phyloP scores from a whole-genome alignment of 805 yeast species.

The Groenewaldozyma salmanticensis region DNA sequence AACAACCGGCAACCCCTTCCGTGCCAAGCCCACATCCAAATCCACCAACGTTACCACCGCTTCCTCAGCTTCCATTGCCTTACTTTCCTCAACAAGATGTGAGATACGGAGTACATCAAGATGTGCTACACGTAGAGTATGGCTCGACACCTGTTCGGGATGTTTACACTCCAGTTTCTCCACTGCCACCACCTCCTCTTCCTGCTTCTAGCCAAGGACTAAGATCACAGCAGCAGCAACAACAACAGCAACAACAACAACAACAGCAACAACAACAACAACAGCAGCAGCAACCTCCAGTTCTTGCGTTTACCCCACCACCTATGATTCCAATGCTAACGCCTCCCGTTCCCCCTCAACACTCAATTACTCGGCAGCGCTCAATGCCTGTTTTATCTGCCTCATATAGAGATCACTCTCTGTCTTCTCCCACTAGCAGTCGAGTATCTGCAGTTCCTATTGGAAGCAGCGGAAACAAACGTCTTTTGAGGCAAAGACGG shows the following conservation, averaged over 20 bases:
- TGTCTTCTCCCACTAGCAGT: background rate
- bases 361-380: slow-evolving; percentile 1
- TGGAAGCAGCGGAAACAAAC: slow-evolving; percentile 3
- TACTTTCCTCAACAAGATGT: background rate
- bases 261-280: too few relatives aligned
- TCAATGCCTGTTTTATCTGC: background rate
- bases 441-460: background rate
- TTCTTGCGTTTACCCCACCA: background rate
- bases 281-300: background rate
- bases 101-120: too few relatives aligned
- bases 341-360: slow-evolving; percentile 2
- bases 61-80: background rate
- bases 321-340: background rate
- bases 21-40: background rate
- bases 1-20: background rate
- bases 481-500: slow-evolving; percentile 23
- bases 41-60: slow-evolving; percentile 6
- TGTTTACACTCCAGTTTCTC: background rate
- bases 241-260: too few relatives aligned
- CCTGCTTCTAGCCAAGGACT: slow-evolving; percentile 1
- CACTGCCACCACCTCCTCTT: slow-evolving; percentile 6
- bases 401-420: background rate
- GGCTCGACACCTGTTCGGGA: slow-evolving; percentile 1
- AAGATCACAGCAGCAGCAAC: too few relatives aligned
- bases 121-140: background rate